These are phyloP conservation scores for Arachnopeziza araneosa DNA, from an alignment of 2,329 filamentous ascomycete species.

Conservation along the genomic window DNA sequence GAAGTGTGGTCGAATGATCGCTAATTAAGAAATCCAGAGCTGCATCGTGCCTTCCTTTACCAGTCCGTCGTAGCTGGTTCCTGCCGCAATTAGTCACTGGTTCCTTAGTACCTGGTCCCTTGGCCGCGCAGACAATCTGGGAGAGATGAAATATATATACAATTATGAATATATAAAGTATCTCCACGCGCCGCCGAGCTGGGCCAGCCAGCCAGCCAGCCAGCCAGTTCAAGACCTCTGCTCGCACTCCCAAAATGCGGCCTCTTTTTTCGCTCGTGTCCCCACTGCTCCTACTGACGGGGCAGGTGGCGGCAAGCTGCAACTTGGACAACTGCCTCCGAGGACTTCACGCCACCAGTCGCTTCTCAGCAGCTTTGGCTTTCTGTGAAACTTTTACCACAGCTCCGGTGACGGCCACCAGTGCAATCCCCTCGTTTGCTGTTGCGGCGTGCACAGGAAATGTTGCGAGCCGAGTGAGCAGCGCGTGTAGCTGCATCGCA, in stretches of 20 bases:
- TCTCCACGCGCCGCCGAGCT: neutral
- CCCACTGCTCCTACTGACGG: conserved; percentile 38
- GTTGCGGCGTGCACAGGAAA: conserved; percentile 9
- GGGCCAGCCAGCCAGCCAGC: neutral
- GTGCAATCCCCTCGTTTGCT: conserved; percentile 9
- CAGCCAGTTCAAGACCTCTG: neutral
- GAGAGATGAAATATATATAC: neutral
- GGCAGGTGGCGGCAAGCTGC: conserved; percentile 3
- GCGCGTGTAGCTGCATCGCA: conserved; percentile 14
- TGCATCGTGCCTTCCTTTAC: neutral
- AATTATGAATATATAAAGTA: neutral
- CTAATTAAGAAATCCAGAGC: neutral
- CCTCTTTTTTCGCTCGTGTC: conserved; percentile 29
- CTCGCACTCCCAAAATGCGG: neutral
- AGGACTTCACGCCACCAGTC: conserved; percentile 5
- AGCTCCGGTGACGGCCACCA: neutral
- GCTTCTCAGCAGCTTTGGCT: conserved; percentile 7
- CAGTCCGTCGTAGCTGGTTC: too few relatives aligned
- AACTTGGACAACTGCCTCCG: conserved; percentile 17
- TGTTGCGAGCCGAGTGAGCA: conserved; percentile 12
- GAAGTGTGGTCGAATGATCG: neutral
- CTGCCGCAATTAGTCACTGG: too few relatives aligned
- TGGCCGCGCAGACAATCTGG: neutral
- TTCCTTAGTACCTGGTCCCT: neutral
- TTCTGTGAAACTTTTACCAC: conserved; percentile 14